Percentiles rank a stretch among this genome's conserved stretches.
Conservation (phyloP, 2,329 filamentous ascomycete genomes). For the Claviceps citrina region DNA sequence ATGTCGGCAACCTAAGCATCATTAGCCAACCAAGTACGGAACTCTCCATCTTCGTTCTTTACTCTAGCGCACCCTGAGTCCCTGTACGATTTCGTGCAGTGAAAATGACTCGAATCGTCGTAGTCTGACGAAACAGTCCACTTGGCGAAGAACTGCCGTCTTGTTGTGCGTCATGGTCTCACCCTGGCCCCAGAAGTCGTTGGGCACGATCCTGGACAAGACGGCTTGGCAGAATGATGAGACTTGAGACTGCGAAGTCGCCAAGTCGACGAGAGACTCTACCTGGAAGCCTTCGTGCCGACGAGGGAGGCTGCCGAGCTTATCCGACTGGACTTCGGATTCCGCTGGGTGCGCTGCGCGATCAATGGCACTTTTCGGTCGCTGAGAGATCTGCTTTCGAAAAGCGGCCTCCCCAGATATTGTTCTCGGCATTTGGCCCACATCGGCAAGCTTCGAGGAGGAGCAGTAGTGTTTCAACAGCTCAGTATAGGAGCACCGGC, state of each 20-base stretch:
- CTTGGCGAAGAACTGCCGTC: constrained; percentile 41
- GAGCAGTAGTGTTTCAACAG: constrained; percentile 74
- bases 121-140: constrained; percentile 66
- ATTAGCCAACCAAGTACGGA: neutral
- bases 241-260: constrained; percentile 52
- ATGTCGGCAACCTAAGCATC: constrained; percentile 45
- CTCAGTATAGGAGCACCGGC: constrained; percentile 62
- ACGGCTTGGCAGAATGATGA: constrained; percentile 78
- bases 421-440: neutral
- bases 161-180: constrained; percentile 43
- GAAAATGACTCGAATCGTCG: constrained; percentile 69
- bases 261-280: constrained; percentile 45
- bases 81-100: constrained; percentile 63
- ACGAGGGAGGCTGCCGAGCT: too few relatives aligned
- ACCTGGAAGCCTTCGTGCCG: constrained; percentile 1
- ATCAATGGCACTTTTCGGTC: neutral
- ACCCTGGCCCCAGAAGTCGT: constrained; percentile 55
- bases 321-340: neutral
- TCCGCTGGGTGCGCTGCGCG: neutral
- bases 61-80: constrained; percentile 47
- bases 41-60: neutral
- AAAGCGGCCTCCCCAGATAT: neutral
- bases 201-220: constrained; percentile 56
- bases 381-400: neutral
- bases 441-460: constrained; percentile 19